These are phyloP conservation scores for Melastoma malabathricum DNA, from an alignment of 345 rosid species.

Conservation along the genomic window DNA sequence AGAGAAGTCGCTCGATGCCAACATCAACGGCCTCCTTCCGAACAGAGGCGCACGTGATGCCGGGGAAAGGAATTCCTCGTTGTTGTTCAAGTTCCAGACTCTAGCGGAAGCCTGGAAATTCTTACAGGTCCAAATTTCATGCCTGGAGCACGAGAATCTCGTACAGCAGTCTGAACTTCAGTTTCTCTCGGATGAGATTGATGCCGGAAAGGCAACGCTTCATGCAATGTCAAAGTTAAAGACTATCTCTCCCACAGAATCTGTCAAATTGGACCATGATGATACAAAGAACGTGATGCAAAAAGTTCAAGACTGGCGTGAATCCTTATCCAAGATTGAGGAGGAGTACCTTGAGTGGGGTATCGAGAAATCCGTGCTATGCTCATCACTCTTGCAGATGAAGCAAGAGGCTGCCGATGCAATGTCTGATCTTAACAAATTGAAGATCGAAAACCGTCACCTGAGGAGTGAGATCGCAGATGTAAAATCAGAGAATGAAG, in stretches of 20 bases:
- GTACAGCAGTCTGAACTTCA: slow-evolving; percentile 39
- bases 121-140: slow-evolving; percentile 50
- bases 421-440: slow-evolving; percentile 5
- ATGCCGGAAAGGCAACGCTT: slow-evolving; percentile 35
- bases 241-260: slow-evolving; percentile 18
- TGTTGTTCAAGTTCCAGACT: slow-evolving; percentile 38
- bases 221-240: slow-evolving; percentile 35
- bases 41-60: slow-evolving; percentile 46
- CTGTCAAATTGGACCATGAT: slow-evolving; percentile 29
- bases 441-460: slow-evolving; percentile 12
- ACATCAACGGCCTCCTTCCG: slow-evolving; percentile 52
- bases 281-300: slow-evolving; percentile 19
- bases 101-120: slow-evolving; percentile 40
- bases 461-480: slow-evolving; percentile 23
- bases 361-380: slow-evolving; percentile 52
- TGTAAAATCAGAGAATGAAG: slow-evolving; percentile 20
- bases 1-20: slow-evolving; percentile 39
- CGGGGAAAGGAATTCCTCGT: slow-evolving; percentile 44
- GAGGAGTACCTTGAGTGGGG: slow-evolving; percentile 31
- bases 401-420: slow-evolving; percentile 41
- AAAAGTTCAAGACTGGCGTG: slow-evolving; percentile 42
- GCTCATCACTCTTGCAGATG: slow-evolving; percentile 41
- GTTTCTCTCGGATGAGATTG: slow-evolving; percentile 32
- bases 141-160: slow-evolving; percentile 36
- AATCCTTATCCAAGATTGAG: slow-evolving; percentile 37